Evolutionary conservation across 129 eudicot species (phyloP), one percentile per base, ranked within the genome.

Genomic region (Saposhnikovia divaricata): DNA sequence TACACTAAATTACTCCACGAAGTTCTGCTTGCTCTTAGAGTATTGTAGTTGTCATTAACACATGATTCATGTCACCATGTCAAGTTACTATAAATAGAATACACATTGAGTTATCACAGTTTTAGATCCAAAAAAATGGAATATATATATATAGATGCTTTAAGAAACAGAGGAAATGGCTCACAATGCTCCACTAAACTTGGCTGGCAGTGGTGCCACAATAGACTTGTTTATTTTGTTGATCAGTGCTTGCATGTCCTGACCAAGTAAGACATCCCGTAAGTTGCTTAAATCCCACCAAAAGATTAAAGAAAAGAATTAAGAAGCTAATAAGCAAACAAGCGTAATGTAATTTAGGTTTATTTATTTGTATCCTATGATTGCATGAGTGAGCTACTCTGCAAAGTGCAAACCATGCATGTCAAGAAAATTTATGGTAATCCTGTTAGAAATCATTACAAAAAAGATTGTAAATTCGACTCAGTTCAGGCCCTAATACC

Each of bases 241-340:
- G 90, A 95, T 92, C 82, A 95, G 88, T 81, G 96, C 99, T 84
- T 92, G 97, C 92, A 95, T 95, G 83, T 95, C 99, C 99, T 95
- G 92, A 79, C 59, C 42, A 73, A 83, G 59, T 71, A 76, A 50
- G 43, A 51, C 80, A 77, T 5, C 19, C 25, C 53, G 23, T 71
- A 75, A 85, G 81, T 70, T 72, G 82, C 82, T 76, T 77, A 69
- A 70, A 70, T 46, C 25, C 75, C 75, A 2, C 21, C 75, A 16
- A 38, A 70, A 38, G 2, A 66, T 66, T 66, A 66, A 3, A 31
- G 34, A 66, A 21, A 5, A 66, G 38, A 27, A 28, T 1, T 27
- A 66, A 31, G 19, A 27, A 66, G 72, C 11, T 66, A 13, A 28
- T 25, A 4, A 28, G 8, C 72, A 3, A 66, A 61, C 19, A 66